Evolutionary conservation across 148 eudicot species (phyloP), one percentile per base, ranked within the genome.

Genomic region (Agrostemma githago): DNA sequence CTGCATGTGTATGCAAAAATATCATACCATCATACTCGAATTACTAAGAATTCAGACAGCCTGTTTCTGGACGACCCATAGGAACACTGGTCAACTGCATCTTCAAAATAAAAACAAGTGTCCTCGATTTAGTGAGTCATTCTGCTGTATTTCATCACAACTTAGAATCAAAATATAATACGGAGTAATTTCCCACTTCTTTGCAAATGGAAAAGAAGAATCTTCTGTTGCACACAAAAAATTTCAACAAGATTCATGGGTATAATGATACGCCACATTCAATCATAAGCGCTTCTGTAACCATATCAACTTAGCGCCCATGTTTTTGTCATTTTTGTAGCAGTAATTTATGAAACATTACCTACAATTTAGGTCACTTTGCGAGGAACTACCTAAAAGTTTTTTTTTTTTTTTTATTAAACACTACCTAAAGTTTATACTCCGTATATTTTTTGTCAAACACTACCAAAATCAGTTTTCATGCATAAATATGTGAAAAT

Each of bases 1-100:
- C 97, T 95, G 88, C 73, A 81, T 44, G 3, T 37, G 40, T 44
- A 4, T 37, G 40, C 2, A 8, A 64, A 20, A 38, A 17, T 21
- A 26, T 10, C 51, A 53, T 20, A 17, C 72, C 58, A 69, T 57
- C 17, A 12, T n/a, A n/a, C n/a, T n/a, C n/a, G n/a, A n/a, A n/a
- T n/a, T n/a, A n/a, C n/a, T n/a, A n/a, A n/a, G n/a, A n/a, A n/a
- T 51, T 10, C 56, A 51, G 16, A 51, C 1, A 51, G 15, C 14
- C 14, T 51, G 16, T 15, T 51, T 51, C 34, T 51, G 56, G 53
- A 51, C 56, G 53, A 51, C 56, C 56, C 56, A 51, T 51, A 51
- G 8, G 56, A 51, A 51, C 3, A 3, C 11, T 51, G 16, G 16
- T 3, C 16, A 3, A 11, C 3, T 11, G 16, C 14, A 6, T 51